Base-by-base conservation (phyloP, 1,139 yeast species). In the Lipomyces yarrowii region DNA sequence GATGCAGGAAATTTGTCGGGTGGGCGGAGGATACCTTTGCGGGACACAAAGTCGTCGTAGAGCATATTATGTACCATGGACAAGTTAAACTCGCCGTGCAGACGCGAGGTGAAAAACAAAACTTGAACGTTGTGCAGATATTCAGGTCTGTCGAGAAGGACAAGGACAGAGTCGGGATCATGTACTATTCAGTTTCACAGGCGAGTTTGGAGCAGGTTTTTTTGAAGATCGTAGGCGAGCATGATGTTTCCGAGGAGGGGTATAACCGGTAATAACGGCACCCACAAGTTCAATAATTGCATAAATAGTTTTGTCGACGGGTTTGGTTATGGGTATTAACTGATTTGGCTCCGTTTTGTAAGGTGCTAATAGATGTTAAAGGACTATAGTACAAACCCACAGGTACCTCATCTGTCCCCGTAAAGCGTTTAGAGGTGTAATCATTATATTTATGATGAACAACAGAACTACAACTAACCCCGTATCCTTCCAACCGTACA, bases 151-250 rank as follows among this genome's bases (percentile, higher is more conserved):
- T 77, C 32, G 80, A 77, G 63, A 63, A 63, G 23, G 67, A 71
- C 57, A 75, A 75, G 59, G 64, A 61, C 0, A 63, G 65, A 13
- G 62, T 74, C 59, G 76, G 74, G 6, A 72, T 77, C 42, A 74
- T 73, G 60, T 72, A 74, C n/a, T 77, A 77, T 65, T 70, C 78
- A 1, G 75, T 77, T 0, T 69, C 74, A 8, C 74, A 74, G 39
- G 74, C 80, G 1, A 73, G 78, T 21, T 65, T 77, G 48, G 79
- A 77, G 68, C 78, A 77, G 64, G 79, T 77, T 26, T 77, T 77
- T 64, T 69, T 77, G 64, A 71, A 71, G 26, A 76, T 77, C 64
- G 77, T 77, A 11, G 73, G 77, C n/a, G 65, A 65, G 32, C 67
- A 69, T 63, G 60, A 69, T 39, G 64, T 70, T 21, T 59, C 57